phyloP scores from a whole-genome alignment of 148 eudicot species.

The Tetragonia tetragonoides region DNA sequence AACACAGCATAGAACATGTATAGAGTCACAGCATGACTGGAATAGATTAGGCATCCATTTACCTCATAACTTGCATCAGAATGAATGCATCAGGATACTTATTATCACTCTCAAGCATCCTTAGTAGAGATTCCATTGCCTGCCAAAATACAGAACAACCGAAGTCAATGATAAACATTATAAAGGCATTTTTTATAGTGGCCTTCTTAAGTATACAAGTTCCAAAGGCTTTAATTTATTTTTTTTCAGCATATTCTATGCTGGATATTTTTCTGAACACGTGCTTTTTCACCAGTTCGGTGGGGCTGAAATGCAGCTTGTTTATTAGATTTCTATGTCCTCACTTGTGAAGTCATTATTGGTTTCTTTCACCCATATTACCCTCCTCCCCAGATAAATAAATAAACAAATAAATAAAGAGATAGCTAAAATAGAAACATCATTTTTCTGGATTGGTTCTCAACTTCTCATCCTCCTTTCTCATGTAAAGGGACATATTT shows the following conservation, averaged over 20 bases:
- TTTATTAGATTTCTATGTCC: neutral
- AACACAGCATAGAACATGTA: neutral
- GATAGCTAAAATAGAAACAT: too few species aligned
- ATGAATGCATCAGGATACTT: constrained; percentile 61
- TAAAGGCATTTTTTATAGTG: too few species aligned
- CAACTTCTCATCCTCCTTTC: too few species aligned
- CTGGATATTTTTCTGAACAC: neutral
- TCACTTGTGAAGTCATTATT: neutral
- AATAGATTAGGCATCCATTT: constrained; percentile 5
- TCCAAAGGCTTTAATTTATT: neutral
- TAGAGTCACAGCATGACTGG: neutral
- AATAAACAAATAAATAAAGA: too few species aligned
- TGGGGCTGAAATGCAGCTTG: neutral
- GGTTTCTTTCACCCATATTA: too few species aligned
- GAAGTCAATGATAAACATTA: neutral
- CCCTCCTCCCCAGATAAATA: too few species aligned
- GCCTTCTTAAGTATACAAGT: neutral
- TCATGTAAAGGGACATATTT: too few species aligned
- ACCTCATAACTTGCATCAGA: constrained; percentile 78
- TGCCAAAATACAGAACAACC: constrained; percentile 27
- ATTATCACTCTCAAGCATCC: constrained; percentile 59
- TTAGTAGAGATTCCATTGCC: constrained; percentile 64
- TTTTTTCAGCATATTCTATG: neutral
- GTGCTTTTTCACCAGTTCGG: neutral
- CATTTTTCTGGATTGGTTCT: too few species aligned